Evolutionary conservation across 441 rosid genomes (phyloP).

Genomic region (Brassica hybrid): DNA sequence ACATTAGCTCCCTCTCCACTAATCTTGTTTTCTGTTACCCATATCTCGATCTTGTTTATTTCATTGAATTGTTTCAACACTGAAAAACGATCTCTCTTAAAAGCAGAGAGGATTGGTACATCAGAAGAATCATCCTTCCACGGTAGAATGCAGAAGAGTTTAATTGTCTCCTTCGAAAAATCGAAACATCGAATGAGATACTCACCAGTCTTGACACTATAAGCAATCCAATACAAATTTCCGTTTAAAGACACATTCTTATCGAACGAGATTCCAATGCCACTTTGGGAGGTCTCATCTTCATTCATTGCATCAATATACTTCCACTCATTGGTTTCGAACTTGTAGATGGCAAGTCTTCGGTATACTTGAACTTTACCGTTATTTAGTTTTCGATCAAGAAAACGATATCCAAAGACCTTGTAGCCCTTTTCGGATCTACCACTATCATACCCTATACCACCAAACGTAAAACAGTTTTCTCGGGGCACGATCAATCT

Average conservation of each 20-base stretch:
- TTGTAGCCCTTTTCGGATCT: not conserved
- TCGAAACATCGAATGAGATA: not conserved
- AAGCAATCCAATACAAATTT: conserved; percentile 2
- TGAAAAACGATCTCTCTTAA: not conserved
- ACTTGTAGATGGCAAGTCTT: not conserved
- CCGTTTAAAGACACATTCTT: not conserved
- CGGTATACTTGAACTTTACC: not conserved
- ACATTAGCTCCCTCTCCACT: not conserved
- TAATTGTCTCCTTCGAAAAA: conserved; percentile 2
- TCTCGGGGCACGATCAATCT: not conserved
- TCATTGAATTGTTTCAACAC: not conserved
- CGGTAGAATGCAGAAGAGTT: not conserved
- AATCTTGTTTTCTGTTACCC: conserved; percentile 1
- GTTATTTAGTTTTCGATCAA: not conserved
- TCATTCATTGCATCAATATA: not conserved
- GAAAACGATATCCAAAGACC: conserved; percentile 1
- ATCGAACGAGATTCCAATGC: not conserved
- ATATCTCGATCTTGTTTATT: not conserved
- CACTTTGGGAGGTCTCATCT: not conserved
- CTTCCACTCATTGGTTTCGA: conserved; percentile 4
- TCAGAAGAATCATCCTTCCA: not conserved
- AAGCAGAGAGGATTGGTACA: not conserved
- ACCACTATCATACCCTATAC: not conserved
- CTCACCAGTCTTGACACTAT: not conserved
- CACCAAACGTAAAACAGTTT: not conserved